Base-by-base conservation (phyloP, 345 rosid species). In the Psidium guajava region DNA sequence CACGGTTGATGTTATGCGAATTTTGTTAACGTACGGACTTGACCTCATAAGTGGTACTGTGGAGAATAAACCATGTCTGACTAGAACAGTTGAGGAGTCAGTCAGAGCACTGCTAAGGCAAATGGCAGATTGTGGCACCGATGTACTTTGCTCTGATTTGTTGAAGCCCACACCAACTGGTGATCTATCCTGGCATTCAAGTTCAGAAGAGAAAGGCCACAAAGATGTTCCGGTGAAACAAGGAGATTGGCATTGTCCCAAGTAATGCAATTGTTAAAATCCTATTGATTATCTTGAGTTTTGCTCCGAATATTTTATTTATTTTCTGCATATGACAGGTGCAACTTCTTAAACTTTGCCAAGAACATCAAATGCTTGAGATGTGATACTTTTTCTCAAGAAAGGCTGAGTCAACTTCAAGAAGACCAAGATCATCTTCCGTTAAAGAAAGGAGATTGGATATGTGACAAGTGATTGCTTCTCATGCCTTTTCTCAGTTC, bases 361-460 rank as follows among this genome's bases (percentile, higher is more conserved):
- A 94, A 92, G 90, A 95, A 97, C 85, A 88, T 95, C 54, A 94
- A 90, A 86, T 95, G 98, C 89, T 90, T 94, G 91, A 89, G 91
- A 2, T 95, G 98, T 85, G 92, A 90, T 88, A 84, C 86, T 47
- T 89, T 95, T 53, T 92, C 83, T 47, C 90, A 92, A 86, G 98
- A 95, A 86, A 95, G 91, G 87, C 85, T 97, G 74, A 90, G 87
- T 88, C 94, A 91, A 85, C 87, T 94, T 51, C 85, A 80, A 56
- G 93, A 92, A 88, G 94, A 93, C 86, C 94, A 90, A 86, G 94
- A 95, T 82, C 93, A 94, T 89, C 95, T 94, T 82, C 98, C 97
- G 9, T 61, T 94, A 86, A 97, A 97, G 93, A 94, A 93, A 90
- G 99, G 98, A 85, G 99, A 97, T 84, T 97, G 99, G 99, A 88